phyloP scores from a whole-genome alignment of 257 asterid genomes.

The Fraxinus quadrangulata region DNA sequence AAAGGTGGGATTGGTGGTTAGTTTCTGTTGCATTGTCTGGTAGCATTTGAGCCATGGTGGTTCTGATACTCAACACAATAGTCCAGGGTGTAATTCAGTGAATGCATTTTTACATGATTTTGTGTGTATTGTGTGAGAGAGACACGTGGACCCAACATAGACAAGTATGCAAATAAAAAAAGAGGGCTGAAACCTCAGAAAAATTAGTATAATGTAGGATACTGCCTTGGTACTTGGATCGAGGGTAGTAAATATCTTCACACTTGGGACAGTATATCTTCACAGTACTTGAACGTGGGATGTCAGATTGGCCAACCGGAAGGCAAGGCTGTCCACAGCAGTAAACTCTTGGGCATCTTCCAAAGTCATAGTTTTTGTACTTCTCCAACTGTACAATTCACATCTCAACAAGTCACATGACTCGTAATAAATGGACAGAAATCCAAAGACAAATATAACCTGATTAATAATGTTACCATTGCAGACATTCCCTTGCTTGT shows the following conservation, averaged over 20 bases:
- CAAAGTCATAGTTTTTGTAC: slow-evolving; percentile 91
- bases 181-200: slow-evolving; percentile 23
- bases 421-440: slow-evolving; percentile 14
- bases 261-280: slow-evolving; percentile 96
- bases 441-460: slow-evolving; percentile 8
- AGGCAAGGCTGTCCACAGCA: slow-evolving; percentile 98
- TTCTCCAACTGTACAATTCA: slow-evolving; percentile 69
- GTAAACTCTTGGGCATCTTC: slow-evolving; percentile 95
- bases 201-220: slow-evolving; percentile 49
- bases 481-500: slow-evolving; percentile 98
- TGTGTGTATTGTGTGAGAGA: neutral
- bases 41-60: neutral
- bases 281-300: slow-evolving; percentile 87
- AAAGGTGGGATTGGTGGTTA: neutral
- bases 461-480: slow-evolving; percentile 56
- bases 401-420: slow-evolving; percentile 22
- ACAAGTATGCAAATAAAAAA: slow-evolving; percentile 17
- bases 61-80: neutral
- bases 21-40: slow-evolving; percentile 1
- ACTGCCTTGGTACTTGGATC: slow-evolving; percentile 99
- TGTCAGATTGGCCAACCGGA: slow-evolving; percentile 96
- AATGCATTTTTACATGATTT: neutral
- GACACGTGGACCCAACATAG: slow-evolving; percentile 14
- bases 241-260: slow-evolving; percentile 91
- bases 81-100: neutral